Evolutionary conservation across 768 basidiomycete species (phyloP).

Genomic region (Psilocybe cubensis): DNA sequence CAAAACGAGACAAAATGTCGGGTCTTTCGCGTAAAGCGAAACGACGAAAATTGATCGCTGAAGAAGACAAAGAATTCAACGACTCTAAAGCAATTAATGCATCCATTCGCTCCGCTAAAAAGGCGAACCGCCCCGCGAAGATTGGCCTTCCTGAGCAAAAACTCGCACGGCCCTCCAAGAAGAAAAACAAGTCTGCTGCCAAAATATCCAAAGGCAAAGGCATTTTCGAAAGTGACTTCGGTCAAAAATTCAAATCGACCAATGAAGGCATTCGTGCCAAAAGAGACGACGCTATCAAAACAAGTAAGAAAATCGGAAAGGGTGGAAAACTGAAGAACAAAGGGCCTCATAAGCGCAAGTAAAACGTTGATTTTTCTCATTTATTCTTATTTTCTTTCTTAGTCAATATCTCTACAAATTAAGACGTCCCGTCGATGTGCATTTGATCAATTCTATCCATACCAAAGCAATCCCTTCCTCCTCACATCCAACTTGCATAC

Average conservation of each 20-base stretch:
- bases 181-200: slow-evolving; percentile 35
- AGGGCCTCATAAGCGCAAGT: slow-evolving; percentile 10
- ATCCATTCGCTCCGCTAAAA: slow-evolving; percentile 89
- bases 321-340: slow-evolving; percentile 14
- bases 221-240: slow-evolving; percentile 65
- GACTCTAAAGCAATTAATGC: slow-evolving; percentile 61
- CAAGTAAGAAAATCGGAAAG: slow-evolving; percentile 49
- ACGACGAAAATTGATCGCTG: slow-evolving; percentile 83
- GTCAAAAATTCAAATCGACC: slow-evolving; percentile 39
- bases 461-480: slow-evolving; percentile 68
- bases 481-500: slow-evolving; percentile 77
- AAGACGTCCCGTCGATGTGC: slow-evolving; percentile 28
- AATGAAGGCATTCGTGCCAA: slow-evolving; percentile 67
- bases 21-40: slow-evolving; percentile 90
- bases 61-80: slow-evolving; percentile 71
- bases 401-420: neutral
- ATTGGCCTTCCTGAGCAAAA: slow-evolving; percentile 58
- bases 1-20: slow-evolving; percentile 75
- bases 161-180: slow-evolving; percentile 32
- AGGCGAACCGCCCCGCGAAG: slow-evolving; percentile 70
- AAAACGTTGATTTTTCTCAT: neutral
- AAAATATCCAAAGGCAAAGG: slow-evolving; percentile 36
- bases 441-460: slow-evolving; percentile 65
- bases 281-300: slow-evolving; percentile 58
- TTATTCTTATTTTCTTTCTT: neutral